Evolutionary conservation across 495 filamentous ascomycete genomes (phyloP).

Genomic region (Baudoinia panamericana): DNA sequence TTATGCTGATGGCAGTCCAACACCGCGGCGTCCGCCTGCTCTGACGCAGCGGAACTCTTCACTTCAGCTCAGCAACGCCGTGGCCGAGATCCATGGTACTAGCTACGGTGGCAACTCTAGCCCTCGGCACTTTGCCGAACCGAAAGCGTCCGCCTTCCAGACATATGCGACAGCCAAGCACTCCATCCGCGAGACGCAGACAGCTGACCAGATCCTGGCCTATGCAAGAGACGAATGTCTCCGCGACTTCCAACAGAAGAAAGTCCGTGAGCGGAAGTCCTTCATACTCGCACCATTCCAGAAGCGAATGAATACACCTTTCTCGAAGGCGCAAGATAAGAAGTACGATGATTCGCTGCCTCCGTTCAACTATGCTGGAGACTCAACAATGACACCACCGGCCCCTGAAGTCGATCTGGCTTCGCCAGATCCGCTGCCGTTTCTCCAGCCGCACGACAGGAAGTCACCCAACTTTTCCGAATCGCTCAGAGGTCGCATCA

Average conservation of each 20-base stretch:
- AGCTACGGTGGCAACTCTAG: neutral
- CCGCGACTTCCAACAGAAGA: conserved; percentile 25
- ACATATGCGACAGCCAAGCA: neutral
- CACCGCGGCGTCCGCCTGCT: neutral
- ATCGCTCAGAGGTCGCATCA: conserved; percentile 17
- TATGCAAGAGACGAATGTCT: conserved; percentile 24
- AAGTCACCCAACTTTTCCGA: conserved; percentile 16
- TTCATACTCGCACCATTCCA: conserved; percentile 27
- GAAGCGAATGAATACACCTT: conserved; percentile 13
- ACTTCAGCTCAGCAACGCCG: conserved; percentile 5
- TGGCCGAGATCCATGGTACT: no score
- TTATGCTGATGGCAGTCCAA: conserved; percentile 17
- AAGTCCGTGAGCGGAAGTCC: conserved; percentile 24
- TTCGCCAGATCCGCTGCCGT: neutral
- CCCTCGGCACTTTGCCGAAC: conserved; percentile 5
- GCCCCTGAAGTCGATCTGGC: neutral
- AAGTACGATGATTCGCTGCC: conserved; percentile 16
- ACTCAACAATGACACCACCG: neutral
- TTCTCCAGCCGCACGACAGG: neutral
- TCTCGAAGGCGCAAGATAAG: conserved; percentile 11
- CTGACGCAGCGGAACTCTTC: conserved; percentile 1
- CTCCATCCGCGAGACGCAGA: conserved; percentile 9
- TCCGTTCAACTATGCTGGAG: conserved; percentile 12
- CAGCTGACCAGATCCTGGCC: conserved; percentile 9
- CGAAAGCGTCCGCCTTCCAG: neutral